Percentiles rank a stretch among this genome's conserved stretches.
Evolutionary conservation across 179 eudicot genomes (phyloP).

Genomic region (Gypsophila paniculata): DNA sequence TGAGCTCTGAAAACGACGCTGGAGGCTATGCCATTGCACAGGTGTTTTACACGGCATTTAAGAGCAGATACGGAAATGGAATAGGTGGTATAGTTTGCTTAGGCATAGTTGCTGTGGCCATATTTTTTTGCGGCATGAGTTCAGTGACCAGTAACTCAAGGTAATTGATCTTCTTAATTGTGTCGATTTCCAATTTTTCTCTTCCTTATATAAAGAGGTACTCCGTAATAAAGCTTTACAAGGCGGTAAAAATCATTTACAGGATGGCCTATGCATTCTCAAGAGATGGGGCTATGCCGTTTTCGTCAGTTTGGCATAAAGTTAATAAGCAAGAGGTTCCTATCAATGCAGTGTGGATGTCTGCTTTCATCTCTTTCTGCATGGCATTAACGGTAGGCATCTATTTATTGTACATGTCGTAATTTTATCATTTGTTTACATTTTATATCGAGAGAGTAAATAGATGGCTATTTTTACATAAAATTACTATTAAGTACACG

Average conservation of each 20-base stretch:
- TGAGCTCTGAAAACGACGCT: conserved; percentile 62
- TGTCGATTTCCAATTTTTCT: background rate
- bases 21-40: conserved; percentile 94
- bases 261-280: conserved; percentile 98
- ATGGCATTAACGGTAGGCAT: conserved; percentile 87
- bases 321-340: conserved; percentile 89
- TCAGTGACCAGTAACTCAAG: conserved; percentile 94
- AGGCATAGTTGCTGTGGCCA: conserved; percentile 72
- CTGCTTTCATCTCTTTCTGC: conserved; percentile 78
- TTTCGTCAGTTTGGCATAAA: conserved; percentile 80
- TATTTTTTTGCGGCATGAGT: conserved; percentile 92
- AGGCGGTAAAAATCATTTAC: background rate
- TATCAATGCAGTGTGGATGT: conserved; percentile 86
- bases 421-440: no score
- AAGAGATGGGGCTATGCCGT: conserved; percentile 97
- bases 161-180: conserved; percentile 31
- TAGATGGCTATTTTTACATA: no score
- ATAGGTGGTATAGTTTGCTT: conserved; percentile 80
- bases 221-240: background rate
- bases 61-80: conserved; percentile 71
- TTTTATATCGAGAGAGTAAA: no score
- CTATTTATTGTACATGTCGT: no score
- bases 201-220: background rate
- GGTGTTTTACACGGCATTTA: conserved; percentile 72
- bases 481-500: no score